These are phyloP conservation scores for Macrocybe sp. DNA, from an alignment of 1,284 basidiomycete genomes.

Conservation along the genomic window DNA sequence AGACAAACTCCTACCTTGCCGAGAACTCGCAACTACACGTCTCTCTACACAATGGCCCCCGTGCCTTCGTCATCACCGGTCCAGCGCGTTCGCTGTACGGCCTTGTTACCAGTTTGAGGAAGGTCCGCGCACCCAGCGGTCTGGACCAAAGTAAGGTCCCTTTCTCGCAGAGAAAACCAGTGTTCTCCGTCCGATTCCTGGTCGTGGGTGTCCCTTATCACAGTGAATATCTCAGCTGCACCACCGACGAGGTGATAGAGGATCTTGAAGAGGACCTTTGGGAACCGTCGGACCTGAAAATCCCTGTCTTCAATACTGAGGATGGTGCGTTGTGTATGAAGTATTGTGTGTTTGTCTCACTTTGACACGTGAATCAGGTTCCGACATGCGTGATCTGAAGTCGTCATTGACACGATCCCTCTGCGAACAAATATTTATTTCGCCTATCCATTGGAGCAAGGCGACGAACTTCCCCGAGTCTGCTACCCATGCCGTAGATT, in stretches of 20 bases:
- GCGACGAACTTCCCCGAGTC: slow-evolving; percentile 86
- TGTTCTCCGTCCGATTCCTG: slow-evolving; percentile 91
- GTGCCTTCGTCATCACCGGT: slow-evolving; percentile 91
- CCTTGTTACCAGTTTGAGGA: slow-evolving; percentile 86
- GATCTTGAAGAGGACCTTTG: slow-evolving; percentile 85
- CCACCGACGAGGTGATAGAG: slow-evolving; percentile 72
- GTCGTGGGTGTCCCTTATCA: slow-evolving; percentile 96
- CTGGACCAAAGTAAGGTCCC: slow-evolving; percentile 93
- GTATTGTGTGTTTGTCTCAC: slow-evolving; percentile 9
- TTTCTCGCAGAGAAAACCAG: slow-evolving; percentile 92
- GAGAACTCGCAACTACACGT: slow-evolving; percentile 77
- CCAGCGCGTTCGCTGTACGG: slow-evolving; percentile 92
- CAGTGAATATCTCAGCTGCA: slow-evolving; percentile 79
- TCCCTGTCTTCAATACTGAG: slow-evolving; percentile 92
- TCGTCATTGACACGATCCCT: slow-evolving; percentile 77
- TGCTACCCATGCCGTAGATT: slow-evolving; percentile 94
- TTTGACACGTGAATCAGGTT: slow-evolving; percentile 44
- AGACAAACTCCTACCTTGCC: slow-evolving; percentile 86
- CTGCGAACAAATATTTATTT: slow-evolving; percentile 91
- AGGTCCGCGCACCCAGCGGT: slow-evolving; percentile 83
- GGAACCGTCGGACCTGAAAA: slow-evolving; percentile 68
- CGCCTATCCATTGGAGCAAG: slow-evolving; percentile 89
- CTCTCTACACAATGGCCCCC: slow-evolving; percentile 90
- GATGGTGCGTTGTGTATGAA: slow-evolving; percentile 53
- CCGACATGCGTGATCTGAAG: slow-evolving; percentile 67